These are phyloP conservation scores for Trichoderma sp. DNA, from an alignment of 2,329 filamentous ascomycete genomes.

Conservation along the genomic window DNA sequence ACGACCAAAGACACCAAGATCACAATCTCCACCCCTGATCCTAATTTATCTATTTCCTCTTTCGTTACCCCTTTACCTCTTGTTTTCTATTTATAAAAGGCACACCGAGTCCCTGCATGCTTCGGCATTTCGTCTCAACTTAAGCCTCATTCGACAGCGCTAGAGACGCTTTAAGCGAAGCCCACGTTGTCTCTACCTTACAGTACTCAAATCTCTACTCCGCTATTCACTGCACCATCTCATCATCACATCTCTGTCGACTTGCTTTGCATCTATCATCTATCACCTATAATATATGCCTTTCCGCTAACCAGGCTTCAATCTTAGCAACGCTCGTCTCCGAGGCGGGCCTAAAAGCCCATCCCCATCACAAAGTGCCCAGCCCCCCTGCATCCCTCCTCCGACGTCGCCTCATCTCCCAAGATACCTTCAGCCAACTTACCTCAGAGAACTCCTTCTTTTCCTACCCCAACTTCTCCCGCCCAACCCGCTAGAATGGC, in stretches of 20 bases:
- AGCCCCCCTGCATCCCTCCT: slow-evolving; percentile 45
- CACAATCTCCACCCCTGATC: slow-evolving; percentile 4
- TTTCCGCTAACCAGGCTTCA: background rate
- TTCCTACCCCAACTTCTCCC: slow-evolving; percentile 64
- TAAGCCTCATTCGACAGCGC: slow-evolving; percentile 6
- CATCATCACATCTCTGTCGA: background rate
- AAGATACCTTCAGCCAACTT: slow-evolving; percentile 44
- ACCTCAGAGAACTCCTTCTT: slow-evolving; percentile 60
- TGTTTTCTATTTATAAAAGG: slow-evolving; percentile 7
- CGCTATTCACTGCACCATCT: background rate
- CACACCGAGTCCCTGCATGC: background rate
- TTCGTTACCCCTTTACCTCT: slow-evolving; percentile 11
- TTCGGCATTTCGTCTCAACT: slow-evolving; percentile 2
- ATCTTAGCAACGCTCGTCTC: slow-evolving; percentile 57
- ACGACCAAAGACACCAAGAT: background rate
- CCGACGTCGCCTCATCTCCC: slow-evolving; percentile 34
- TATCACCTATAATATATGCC: background rate
- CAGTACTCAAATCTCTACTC: background rate
- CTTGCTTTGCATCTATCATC: background rate
- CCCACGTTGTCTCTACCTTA: background rate
- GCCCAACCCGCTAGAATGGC: slow-evolving; percentile 70
- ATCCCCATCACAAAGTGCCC: slow-evolving; percentile 48
- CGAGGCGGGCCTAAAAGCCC: slow-evolving; percentile 59
- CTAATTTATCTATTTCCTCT: slow-evolving; percentile 1
- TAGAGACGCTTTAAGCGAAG: background rate